Evolutionary conservation across 257 asterid genomes (phyloP).

Genomic region (Solanum verrucosum): DNA sequence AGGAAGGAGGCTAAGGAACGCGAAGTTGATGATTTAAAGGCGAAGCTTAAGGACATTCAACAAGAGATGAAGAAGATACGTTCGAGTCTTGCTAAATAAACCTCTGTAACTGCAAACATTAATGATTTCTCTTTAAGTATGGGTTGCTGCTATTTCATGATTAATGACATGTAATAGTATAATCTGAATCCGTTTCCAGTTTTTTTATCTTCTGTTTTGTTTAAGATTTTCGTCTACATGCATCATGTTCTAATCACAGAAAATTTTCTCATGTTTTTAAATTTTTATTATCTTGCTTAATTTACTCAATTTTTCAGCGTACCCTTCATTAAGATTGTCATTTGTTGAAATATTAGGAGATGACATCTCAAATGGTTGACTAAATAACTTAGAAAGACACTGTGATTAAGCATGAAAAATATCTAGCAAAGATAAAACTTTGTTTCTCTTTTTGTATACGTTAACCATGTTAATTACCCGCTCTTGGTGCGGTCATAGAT

Average conservation of each 20-base stretch:
- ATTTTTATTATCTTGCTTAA: too few relatives aligned
- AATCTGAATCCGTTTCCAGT: neutral
- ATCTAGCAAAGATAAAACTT: too few relatives aligned
- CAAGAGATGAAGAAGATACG: constrained; percentile 9
- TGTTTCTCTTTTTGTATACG: too few relatives aligned
- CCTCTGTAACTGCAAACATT: neutral
- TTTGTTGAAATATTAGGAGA: neutral
- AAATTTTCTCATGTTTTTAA: too few relatives aligned
- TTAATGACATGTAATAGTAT: neutral
- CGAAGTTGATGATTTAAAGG: constrained; percentile 24
- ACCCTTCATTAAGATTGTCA: neutral
- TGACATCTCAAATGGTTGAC: too few relatives aligned
- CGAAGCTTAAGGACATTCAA: constrained; percentile 16
- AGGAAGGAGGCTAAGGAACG: constrained; percentile 23
- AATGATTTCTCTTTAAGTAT: neutral
- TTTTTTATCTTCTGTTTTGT: neutral
- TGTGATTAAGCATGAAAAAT: too few relatives aligned
- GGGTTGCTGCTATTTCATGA: neutral
- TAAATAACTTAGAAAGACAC: too few relatives aligned
- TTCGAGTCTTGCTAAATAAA: constrained; percentile 3
- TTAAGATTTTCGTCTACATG: neutral
- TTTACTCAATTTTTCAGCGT: neutral
- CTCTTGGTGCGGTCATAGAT: too few relatives aligned
- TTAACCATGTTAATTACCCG: too few relatives aligned
- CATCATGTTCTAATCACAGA: neutral